Evolutionary conservation across 495 filamentous ascomycete genomes (phyloP).

Genomic region (Penicillium malachiteum): DNA sequence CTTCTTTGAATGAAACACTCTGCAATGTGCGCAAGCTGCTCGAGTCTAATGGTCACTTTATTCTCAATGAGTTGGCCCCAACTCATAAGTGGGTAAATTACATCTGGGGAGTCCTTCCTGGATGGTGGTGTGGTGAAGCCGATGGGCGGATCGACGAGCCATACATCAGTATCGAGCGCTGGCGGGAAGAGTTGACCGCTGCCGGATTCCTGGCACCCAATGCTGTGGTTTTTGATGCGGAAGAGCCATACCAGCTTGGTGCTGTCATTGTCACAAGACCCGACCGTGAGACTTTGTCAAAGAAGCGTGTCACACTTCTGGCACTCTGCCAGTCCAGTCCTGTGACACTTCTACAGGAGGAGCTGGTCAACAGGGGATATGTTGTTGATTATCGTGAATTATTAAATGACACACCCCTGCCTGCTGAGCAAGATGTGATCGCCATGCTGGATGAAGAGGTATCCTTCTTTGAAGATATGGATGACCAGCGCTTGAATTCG

Average conservation of each 20-base stretch:
- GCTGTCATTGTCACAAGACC: slow-evolving; percentile 31
- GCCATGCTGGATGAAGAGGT: slow-evolving; percentile 30
- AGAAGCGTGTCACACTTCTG: background rate
- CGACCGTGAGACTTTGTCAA: background rate
- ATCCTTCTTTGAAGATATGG: slow-evolving; percentile 36
- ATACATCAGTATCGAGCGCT: slow-evolving; percentile 24
- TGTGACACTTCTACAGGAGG: background rate
- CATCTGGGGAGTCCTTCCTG: slow-evolving; percentile 25
- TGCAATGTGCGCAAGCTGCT: slow-evolving; percentile 36
- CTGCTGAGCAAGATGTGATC: slow-evolving; percentile 33
- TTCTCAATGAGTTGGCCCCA: slow-evolving; percentile 24
- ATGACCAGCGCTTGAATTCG: slow-evolving; percentile 9
- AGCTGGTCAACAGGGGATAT: background rate
- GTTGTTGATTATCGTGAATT: slow-evolving; percentile 20
- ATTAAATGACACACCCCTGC: slow-evolving; percentile 16
- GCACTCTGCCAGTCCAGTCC: background rate
- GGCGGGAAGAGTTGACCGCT: slow-evolving; percentile 28
- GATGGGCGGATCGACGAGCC: slow-evolving; percentile 28
- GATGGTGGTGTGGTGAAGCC: slow-evolving; percentile 40
- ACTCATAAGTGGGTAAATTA: slow-evolving; percentile 7
- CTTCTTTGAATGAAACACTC: slow-evolving; percentile 35
- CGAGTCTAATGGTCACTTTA: slow-evolving; percentile 18
- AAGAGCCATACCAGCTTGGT: slow-evolving; percentile 30
- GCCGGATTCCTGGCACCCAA: slow-evolving; percentile 35
- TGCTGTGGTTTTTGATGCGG: slow-evolving; percentile 27